Conservation (phyloP, 2,329 filamentous ascomycete genomes). For the Aureobasidium melanogenum region DNA sequence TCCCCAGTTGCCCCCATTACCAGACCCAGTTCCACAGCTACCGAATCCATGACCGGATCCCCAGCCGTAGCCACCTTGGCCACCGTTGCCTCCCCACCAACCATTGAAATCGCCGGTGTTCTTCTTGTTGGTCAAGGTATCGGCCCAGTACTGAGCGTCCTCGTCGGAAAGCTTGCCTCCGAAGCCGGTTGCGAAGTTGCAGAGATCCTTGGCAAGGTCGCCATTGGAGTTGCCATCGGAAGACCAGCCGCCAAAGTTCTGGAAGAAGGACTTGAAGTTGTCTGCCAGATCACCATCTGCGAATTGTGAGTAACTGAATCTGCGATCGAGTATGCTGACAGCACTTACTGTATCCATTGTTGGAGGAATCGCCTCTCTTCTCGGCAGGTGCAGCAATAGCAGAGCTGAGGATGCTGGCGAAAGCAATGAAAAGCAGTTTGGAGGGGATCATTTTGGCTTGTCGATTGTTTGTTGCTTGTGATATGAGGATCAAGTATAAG, state of each 20-base stretch:
- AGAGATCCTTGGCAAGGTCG: conserved; percentile 3
- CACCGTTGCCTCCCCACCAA: background rate
- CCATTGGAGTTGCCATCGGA: background rate
- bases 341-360: background rate
- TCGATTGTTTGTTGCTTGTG: background rate
- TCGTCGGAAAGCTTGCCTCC: background rate
- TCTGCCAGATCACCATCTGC: background rate
- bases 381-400: background rate
- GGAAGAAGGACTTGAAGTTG: conserved; percentile 2
- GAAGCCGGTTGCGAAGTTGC: conserved; percentile 1
- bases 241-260: background rate
- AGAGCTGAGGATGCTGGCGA: background rate
- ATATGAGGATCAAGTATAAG: background rate
- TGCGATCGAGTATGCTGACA: background rate
- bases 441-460: conserved; percentile 2
- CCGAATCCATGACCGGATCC: background rate
- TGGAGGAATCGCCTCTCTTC: background rate
- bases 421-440: background rate
- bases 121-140: conserved; percentile 1
- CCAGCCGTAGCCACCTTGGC: background rate
- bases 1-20: background rate
- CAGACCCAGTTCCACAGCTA: too few species aligned
- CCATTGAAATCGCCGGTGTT: background rate
- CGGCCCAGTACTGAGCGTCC: background rate
- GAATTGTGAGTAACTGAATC: background rate